A percentile compares a stretch with the other conserved stretches of the same genome.
phyloP scores from a whole-genome alignment of 2,329 filamentous ascomycete species.

The Periconia sp. region DNA sequence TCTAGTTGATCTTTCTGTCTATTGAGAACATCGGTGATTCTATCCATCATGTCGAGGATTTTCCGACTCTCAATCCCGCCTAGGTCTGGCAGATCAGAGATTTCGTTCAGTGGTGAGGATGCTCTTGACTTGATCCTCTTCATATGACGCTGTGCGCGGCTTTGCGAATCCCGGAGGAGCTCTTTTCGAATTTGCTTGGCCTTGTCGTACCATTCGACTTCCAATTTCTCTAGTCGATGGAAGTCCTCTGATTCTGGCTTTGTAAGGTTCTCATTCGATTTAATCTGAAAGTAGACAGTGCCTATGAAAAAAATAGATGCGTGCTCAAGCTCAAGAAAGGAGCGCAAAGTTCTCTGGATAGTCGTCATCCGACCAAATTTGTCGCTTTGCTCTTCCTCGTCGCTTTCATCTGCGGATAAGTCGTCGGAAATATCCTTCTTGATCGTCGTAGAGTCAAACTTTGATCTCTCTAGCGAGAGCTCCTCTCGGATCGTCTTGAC shows the following conservation, averaged over 20 bases:
- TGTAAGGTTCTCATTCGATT: conserved; percentile 70
- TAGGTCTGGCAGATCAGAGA: conserved; percentile 63
- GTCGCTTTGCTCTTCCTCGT: conserved; percentile 41
- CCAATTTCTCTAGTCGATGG: conserved; percentile 69
- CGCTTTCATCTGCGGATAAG: conserved; percentile 37
- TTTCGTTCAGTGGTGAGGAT: conserved; percentile 20
- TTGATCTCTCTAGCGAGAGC: conserved; percentile 59
- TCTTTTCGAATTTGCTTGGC: conserved; percentile 81
- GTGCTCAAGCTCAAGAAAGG: conserved; percentile 79
- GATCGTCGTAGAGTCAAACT: conserved; percentile 20
- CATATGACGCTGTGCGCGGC: conserved; percentile 70
- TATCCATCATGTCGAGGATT: conserved; percentile 69
- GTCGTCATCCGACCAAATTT: conserved; percentile 59
- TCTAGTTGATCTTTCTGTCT: conserved; percentile 73
- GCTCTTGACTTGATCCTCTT: conserved; percentile 49
- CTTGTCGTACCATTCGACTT: conserved; percentile 74
- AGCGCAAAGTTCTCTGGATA: conserved; percentile 70
- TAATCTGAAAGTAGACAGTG: conserved; percentile 84
- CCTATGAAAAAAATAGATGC: conserved; percentile 83
- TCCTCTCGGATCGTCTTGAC: conserved; percentile 71
- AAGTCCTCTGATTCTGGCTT: conserved; percentile 71
- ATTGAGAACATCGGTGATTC: conserved; percentile 71
- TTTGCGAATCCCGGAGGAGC: conserved; percentile 67
- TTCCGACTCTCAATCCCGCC: conserved; percentile 76
- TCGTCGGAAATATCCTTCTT: conserved; percentile 35